phyloP scores from a whole-genome alignment of 169 alveolate species.

The Babesia bovis region DNA sequence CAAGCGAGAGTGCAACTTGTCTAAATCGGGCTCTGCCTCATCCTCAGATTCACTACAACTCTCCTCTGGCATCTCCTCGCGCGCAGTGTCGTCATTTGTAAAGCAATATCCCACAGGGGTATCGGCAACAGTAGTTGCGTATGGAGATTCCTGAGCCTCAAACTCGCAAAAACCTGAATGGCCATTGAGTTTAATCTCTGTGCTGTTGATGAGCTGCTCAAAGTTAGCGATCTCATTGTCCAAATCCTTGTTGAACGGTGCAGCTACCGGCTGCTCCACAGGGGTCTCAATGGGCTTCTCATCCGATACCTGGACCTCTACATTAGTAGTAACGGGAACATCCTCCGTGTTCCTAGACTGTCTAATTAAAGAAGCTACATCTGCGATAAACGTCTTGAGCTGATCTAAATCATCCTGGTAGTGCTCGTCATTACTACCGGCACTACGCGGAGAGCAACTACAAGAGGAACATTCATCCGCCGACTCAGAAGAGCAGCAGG shows the following conservation, averaged over 20 bases:
- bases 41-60: slow-evolving; percentile 2
- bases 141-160: neutral
- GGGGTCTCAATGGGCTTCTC: neutral
- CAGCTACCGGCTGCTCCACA: neutral
- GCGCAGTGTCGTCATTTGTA: slow-evolving; percentile 21
- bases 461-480: slow-evolving; percentile 17
- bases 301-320: neutral
- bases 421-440: neutral
- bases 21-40: slow-evolving; percentile 28
- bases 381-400: slow-evolving; percentile 32
- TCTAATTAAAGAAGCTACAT: slow-evolving; percentile 23
- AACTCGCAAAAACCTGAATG: neutral
- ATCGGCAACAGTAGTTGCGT: slow-evolving; percentile 1
- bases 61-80: neutral
- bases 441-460: slow-evolving; percentile 30
- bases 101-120: slow-evolving; percentile 4
- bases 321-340: neutral
- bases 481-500: slow-evolving; percentile 11
- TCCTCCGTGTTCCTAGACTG: slow-evolving; percentile 8
- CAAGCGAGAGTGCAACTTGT: slow-evolving; percentile 28
- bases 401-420: slow-evolving; percentile 6
- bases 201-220: slow-evolving; percentile 7
- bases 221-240: slow-evolving; percentile 21
- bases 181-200: slow-evolving; percentile 7
- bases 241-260: neutral